Evolutionary conservation across 495 filamentous ascomycete species (phyloP), one percentile per base, ranked within the genome.

Genomic region (Cudoniella acicularis): DNA sequence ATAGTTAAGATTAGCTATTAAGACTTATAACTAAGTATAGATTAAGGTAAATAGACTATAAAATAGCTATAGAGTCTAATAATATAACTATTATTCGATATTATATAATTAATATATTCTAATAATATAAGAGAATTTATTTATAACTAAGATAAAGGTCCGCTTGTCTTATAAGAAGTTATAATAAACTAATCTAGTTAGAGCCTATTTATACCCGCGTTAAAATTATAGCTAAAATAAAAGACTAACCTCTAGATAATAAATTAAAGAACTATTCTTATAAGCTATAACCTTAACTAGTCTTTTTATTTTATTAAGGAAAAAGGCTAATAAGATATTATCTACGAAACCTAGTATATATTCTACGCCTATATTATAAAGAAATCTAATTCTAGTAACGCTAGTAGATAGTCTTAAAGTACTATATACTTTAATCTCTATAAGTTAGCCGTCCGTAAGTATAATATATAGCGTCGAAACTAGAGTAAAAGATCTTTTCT

Each of bases 231-330:
- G 8, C 9, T 41, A 41, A 16, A 8, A 45, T 18, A 45, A 17
- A 41, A 20, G 11, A 55, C 52, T 6, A 11, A 55, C 52, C 30
- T 43, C 13, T 20, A 55, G 23, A 45, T 55, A 36, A 43, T n/a
- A 55, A 43, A 55, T 36, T 22, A 55, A 8, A 55, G 52, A 27
- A 23, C 36, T 18, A 13, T 16, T 55, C 18, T 41, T 55, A 55
- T 55, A 55, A 36, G 17, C 52, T 25, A 18, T 55, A 43, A 55
- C 30, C 52, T 22, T 55, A 36, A 55, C 52, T 45, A 55, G 27
- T 42, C 20, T 13, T 27, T 55, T 36, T 55, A 20, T 25, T 36
- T 20, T 20, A 24, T 23, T 22, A 22, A 55, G 52, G 22, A 55
- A 55, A 42, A 55, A 55, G 20, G 40, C 23, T 23, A 55, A 25